A percentile compares a stretch with the other conserved stretches of the same genome.
These are phyloP conservation scores for Phytopythium delawarense DNA, from an alignment of 352 stramenopile species.

Conservation along the genomic window DNA sequence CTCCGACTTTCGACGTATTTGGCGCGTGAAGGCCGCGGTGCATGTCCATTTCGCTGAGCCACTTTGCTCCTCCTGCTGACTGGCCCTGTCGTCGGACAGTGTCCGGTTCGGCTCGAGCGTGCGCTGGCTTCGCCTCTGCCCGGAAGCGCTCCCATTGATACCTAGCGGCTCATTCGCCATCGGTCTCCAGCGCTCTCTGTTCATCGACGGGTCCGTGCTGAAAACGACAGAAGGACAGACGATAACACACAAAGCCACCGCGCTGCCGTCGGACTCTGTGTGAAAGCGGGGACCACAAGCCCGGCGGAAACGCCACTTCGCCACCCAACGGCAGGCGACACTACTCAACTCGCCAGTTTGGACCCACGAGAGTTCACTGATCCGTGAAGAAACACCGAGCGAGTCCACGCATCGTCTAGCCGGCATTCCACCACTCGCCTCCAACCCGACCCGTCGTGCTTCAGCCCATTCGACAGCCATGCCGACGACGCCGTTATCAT, in stretches of 20 bases:
- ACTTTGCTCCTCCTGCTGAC: background rate
- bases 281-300: too few species aligned
- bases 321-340: background rate
- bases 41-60: background rate
- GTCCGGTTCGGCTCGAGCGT: background rate
- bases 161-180: background rate
- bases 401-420: too few species aligned
- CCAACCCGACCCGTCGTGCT: too few species aligned
- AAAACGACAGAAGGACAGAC: conserved; percentile 1
- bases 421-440: background rate
- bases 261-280: background rate
- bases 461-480: background rate
- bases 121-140: background rate
- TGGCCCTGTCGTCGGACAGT: background rate
- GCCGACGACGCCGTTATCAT: background rate
- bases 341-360: conserved; percentile 1
- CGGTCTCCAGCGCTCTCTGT: background rate
- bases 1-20: background rate
- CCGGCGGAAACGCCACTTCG: background rate
- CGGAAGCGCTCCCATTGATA: background rate
- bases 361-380: background rate
- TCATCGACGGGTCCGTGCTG: background rate
- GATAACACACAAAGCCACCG: background rate
- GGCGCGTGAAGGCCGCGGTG: too few species aligned
- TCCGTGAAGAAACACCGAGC: background rate